Base-by-base conservation (phyloP, 306 rosid genomes). In the Castanopsis chinensis region DNA sequence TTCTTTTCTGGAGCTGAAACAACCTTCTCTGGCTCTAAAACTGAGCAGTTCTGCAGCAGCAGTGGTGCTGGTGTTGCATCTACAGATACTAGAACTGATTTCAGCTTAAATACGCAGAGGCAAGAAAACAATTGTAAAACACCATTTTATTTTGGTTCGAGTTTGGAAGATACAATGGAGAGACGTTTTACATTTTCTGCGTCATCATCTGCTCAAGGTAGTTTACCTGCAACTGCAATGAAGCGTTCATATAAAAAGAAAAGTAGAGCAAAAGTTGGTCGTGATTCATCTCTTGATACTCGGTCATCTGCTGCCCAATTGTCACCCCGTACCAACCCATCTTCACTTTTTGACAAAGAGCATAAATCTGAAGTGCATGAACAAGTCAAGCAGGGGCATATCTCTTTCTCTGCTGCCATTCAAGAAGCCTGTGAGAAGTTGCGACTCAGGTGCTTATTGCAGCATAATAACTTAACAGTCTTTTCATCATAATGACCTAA, bases 401-500 rank as follows among this genome's bases (percentile, higher is more conserved):
- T 58, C 45, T 51, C 88, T 72, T 79, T 83, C 69, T 75, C 82
- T 6, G 73, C 80, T 77, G 67, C 80, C 72, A 85, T 76, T 79
- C 80, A 84, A 73, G 92, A 90, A 85, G 83, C 82, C 74, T 95
- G 97, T 82, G 91, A 92, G 75, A 88, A 84, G 69, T 90, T 97
- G 97, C 92, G 94, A 78, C 81, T 87, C 85, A 90, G 99, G 99
- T 95, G 74, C 80, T 70, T 51, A 65, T 74, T 79, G 6, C 81
- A 71, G 71, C 75, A 8, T 69, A 49, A 61, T 43, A 30, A 35
- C 73, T 14, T 51, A 6, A 19, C 67, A 33, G 23, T 30, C 12
- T 65, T 33, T 20, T 25, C 51, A 3, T 19, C 51, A 30, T 45
- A 52, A 41, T 70, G 6, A 21, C 23, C 18, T 69, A 69, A 57